These are phyloP conservation scores for Plenodomus biglobosus DNA, from an alignment of 2,329 filamentous ascomycete genomes.

Conservation along the genomic window DNA sequence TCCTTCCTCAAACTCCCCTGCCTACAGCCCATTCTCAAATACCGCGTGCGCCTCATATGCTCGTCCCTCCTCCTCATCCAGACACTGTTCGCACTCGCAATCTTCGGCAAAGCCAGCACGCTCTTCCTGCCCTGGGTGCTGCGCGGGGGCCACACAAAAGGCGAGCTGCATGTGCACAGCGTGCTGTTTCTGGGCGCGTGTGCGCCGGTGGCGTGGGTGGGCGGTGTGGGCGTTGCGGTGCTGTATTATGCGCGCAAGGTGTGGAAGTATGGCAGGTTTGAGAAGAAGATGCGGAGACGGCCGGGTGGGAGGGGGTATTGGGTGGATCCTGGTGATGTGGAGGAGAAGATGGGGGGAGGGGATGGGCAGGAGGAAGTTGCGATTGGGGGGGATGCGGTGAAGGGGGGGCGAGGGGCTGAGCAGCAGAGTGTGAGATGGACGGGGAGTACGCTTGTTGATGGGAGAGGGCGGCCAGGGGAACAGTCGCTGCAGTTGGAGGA, in stretches of 20 bases:
- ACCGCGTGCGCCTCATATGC: neutral
- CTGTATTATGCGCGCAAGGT: slow-evolving; percentile 9
- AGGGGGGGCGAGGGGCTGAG: neutral
- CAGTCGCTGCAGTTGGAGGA: neutral
- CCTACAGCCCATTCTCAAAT: neutral
- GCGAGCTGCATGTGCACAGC: neutral
- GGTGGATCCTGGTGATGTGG: slow-evolving; percentile 1
- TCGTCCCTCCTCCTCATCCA: slow-evolving; percentile 1
- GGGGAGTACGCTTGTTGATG: neutral
- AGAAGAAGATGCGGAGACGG: neutral
- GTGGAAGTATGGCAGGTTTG: slow-evolving; percentile 5
- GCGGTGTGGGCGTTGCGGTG: neutral
- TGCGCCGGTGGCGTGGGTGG: slow-evolving; percentile 1
- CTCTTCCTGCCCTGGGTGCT: slow-evolving; percentile 6
- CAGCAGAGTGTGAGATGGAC: neutral
- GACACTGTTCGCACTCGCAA: slow-evolving; percentile 1
- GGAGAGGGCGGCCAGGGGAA: neutral
- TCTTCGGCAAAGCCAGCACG: slow-evolving; percentile 3
- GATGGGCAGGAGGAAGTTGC: slow-evolving; percentile 1
- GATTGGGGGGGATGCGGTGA: slow-evolving; percentile 1
- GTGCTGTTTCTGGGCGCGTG: slow-evolving; percentile 2
- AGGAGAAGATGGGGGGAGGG: neutral
- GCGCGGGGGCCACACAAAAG: neutral
- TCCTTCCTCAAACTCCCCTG: neutral
- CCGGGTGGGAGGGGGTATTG: slow-evolving; percentile 9